A percentile compares a stretch with the other conserved stretches of the same genome.
Conservation (phyloP, 2,329 filamentous ascomycete species). For the Fusarium tuaranense region DNA sequence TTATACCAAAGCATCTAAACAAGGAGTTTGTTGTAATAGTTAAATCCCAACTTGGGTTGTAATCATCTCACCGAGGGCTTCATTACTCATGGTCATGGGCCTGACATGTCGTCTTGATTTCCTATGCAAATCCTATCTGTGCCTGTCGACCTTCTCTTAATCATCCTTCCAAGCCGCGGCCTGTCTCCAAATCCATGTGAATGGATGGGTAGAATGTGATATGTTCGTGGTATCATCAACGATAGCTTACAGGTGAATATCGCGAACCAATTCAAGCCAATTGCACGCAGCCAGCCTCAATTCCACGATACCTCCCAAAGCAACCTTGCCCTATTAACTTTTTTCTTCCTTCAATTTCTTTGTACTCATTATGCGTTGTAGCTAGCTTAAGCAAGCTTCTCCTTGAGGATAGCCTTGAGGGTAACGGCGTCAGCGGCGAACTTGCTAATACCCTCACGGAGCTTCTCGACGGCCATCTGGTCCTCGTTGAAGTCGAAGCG, state of each 20-base stretch:
- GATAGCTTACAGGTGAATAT: conserved; percentile 23
- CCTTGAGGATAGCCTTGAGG: conserved; percentile 90
- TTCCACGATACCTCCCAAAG: conserved; percentile 11
- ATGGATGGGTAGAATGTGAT: conserved; percentile 12
- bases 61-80: neutral
- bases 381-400: conserved; percentile 75
- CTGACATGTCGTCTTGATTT: conserved; percentile 31
- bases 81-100: neutral
- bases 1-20: conserved; percentile 12
- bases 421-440: conserved; percentile 96
- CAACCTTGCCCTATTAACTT: conserved; percentile 26
- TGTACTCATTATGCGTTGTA: conserved; percentile 3
- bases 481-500: conserved; percentile 99
- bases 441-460: conserved; percentile 99
- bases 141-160: conserved; percentile 1
- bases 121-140: conserved; percentile 24
- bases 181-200: conserved; percentile 4
- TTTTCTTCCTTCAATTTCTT: conserved; percentile 27
- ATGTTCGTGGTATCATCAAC: conserved; percentile 38
- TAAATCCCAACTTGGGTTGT: neutral
- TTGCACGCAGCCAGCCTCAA: conserved; percentile 17
- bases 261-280: conserved; percentile 9
- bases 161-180: conserved; percentile 1
- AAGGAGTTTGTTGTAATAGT: neutral
- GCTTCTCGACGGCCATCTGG: conserved; percentile 99